Base-by-base conservation (phyloP, 2,329 filamentous ascomycete genomes). In the Talaromyces islandicus region DNA sequence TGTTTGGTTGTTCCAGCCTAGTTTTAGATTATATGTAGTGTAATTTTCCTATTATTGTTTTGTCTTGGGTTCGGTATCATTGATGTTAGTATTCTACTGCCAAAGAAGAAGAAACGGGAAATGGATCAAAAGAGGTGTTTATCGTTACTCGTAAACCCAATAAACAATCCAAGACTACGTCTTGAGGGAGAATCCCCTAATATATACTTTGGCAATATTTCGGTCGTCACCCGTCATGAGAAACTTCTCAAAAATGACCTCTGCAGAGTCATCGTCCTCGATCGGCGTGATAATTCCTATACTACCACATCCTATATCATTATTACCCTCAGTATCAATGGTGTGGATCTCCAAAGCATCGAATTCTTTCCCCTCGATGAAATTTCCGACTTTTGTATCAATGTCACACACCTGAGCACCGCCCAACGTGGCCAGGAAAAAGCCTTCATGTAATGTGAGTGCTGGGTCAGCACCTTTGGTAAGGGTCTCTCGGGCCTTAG, bases 171-270 rank as follows among this genome's bases (percentile, higher is more conserved):
- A 19, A 29, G 17, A 29, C 48, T 52, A 52, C 1, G 24, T 10
- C 53, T 71, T 72, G 17, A 77, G 71, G 12, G 65, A 69, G 11
- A 73, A 69, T 1, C 84, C 84, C 6, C 70, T 66, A 0, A 87
- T 81, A 70, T 77, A 87, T 0, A 87, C 85, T 21, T 76, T 67
- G 0, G 68, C 66, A 54, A 87, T 83, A 63, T 87, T 87, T 5
- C 85, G 75, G 66, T 88, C 85, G 67, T 88, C 85, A 0, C 83
- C 85, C 2, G 84, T 87, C 83, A 87, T 86, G 30, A 88, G 64
- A 61, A 85, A 88, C 73, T 87, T 88, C 58, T 87, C 83, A 60
- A 87, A 83, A 19, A 85, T 72, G 0, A 72, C 79, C 55, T 70
- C 67, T 0, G 73, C 46, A 0, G 71, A 71, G 56, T 87, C 84